phyloP scores from a whole-genome alignment of 2,329 filamentous ascomycete species.

The Aspergillus novoparasiticus region DNA sequence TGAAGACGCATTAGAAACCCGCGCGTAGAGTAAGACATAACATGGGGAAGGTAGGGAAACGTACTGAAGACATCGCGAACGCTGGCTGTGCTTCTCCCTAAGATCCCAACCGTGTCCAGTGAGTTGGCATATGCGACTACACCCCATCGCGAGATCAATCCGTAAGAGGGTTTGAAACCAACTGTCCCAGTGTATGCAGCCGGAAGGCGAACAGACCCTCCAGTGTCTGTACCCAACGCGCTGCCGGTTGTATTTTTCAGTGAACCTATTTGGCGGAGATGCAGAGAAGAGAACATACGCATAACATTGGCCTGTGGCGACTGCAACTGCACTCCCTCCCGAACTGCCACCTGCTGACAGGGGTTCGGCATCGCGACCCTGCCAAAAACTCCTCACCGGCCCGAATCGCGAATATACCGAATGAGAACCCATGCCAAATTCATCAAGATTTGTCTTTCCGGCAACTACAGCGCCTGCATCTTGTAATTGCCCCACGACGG shows the following conservation, averaged over 20 bases:
- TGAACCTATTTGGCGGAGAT: background rate
- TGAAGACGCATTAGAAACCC: constrained; percentile 29
- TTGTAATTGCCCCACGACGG: constrained; percentile 71
- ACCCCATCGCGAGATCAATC: constrained; percentile 80
- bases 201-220: constrained; percentile 82
- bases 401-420: constrained; percentile 70
- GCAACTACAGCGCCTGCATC: constrained; percentile 64
- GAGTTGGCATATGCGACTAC: constrained; percentile 93
- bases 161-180: constrained; percentile 91
- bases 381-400: constrained; percentile 59
- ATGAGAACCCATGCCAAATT: constrained; percentile 94
- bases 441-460: constrained; percentile 91
- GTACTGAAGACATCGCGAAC: constrained; percentile 57
- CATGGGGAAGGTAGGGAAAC: constrained; percentile 13
- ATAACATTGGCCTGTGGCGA: constrained; percentile 65
- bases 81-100: constrained; percentile 59
- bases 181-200: constrained; percentile 82
- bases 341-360: constrained; percentile 85
- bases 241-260: constrained; percentile 33
- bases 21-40: background rate
- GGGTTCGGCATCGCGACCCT: constrained; percentile 37
- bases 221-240: constrained; percentile 90
- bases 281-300: constrained; percentile 45
- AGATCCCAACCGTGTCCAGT: constrained; percentile 82
- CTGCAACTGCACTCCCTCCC: constrained; percentile 87